Base-by-base conservation (phyloP, 208 protist genomes). In the Acanthamoeba culbertsoni region DNA sequence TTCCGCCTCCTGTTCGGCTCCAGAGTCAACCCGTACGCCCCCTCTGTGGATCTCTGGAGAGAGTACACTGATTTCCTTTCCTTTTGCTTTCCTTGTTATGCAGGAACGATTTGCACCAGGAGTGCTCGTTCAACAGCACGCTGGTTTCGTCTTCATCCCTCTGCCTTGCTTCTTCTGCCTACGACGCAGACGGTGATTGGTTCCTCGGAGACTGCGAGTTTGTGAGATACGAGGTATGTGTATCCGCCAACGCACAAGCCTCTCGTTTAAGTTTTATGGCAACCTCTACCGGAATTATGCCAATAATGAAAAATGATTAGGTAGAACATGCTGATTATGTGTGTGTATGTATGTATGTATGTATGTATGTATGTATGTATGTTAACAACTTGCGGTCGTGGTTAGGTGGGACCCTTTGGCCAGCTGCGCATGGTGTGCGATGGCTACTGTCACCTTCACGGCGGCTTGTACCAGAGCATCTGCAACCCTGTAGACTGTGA, bases 191-290 rank as follows among this genome's bases (percentile, higher is more conserved):
- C 1, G 35, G 65, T 3, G 26, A 31, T 40, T 75, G 18, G 43
- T 84, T 57, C 28, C 23, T 84, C n/a, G 73, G 73, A 5, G 73
- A 84, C 40, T 84, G 73, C 43, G 73, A 84, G 73, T 55, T 55
- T 43, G 18, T 84, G 23, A 16, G 43, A 8, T 6, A n/a, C 2
- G 73, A 84, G 73, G 73, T 84, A n/a, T 42, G 26, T 31, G 0
- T 31, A 73, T 14, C 14, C 51, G 51, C 23, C 14, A n/a, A 59
- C 51, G n/a, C n/a, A n/a, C n/a, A n/a, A n/a, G n/a, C n/a, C 2
- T 16, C 7, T 14, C 26, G 1, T 12, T 31, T 0, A 79, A n/a
- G 16, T 35, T n/a, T n/a, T n/a, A n/a, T n/a, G n/a, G n/a, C n/a
- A n/a, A n/a, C n/a, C n/a, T n/a, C n/a, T n/a, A n/a, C n/a, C n/a